phyloP scores from a whole-genome alignment of 768 basidiomycete genomes.

The Chalciporus piperatus region DNA sequence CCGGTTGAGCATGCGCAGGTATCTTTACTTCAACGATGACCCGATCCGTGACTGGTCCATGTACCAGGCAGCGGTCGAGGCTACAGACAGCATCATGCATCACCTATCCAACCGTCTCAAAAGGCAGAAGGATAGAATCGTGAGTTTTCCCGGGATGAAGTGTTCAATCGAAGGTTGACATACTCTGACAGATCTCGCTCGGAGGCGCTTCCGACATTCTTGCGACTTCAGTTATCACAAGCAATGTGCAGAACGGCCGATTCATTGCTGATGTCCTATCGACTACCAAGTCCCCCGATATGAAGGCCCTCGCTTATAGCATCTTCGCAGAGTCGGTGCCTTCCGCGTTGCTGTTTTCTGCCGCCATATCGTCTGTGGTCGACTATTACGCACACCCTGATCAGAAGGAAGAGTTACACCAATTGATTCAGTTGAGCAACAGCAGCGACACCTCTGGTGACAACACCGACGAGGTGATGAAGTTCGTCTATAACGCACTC shows the following conservation, averaged over 20 bases:
- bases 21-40: conserved; percentile 35
- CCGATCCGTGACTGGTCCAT: conserved; percentile 33
- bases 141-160: conserved; percentile 7
- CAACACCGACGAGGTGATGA: conserved; percentile 34
- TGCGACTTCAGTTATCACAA: conserved; percentile 17
- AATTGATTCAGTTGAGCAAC: conserved; percentile 38
- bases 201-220: conserved; percentile 20
- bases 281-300: conserved; percentile 4
- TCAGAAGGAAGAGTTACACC: conserved; percentile 28
- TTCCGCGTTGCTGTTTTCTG: conserved; percentile 53
- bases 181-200: conserved; percentile 16
- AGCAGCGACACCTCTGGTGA: conserved; percentile 24
- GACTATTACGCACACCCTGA: conserved; percentile 54
- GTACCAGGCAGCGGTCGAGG: conserved; percentile 24
- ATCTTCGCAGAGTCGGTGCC: conserved; percentile 56
- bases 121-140: conserved; percentile 17
- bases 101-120: conserved; percentile 24
- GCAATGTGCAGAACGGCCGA: conserved; percentile 22
- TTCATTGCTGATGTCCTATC: conserved; percentile 19
- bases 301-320: conserved; percentile 41
- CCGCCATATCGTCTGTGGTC: conserved; percentile 53
- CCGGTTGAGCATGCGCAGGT: conserved; percentile 26
- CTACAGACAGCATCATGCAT: conserved; percentile 24
- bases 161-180: neutral
- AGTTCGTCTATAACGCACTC: conserved; percentile 47